Base-by-base conservation (phyloP, 2,329 filamentous ascomycete species). In the Didymella sp. region DNA sequence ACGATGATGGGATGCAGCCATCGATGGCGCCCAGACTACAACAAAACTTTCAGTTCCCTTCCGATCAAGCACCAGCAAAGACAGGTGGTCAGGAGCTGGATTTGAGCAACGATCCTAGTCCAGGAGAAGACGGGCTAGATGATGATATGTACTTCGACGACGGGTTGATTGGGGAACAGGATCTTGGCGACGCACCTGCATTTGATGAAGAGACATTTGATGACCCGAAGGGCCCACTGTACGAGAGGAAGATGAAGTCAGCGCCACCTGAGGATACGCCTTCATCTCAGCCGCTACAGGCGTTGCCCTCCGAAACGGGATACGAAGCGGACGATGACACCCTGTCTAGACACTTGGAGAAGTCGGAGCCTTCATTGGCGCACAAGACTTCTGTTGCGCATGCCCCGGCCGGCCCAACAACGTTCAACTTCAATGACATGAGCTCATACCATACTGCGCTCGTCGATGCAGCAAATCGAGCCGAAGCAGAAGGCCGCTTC, bases 391-490 rank as follows among this genome's bases (percentile, higher is more conserved):
- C 67, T 55, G 64, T 69, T 64, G 66, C 61, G 3, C 69, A 73
- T 22, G 62, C 68, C 73, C 79, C 33, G 69, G 55, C 68, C 7
- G 54, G 68, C 73, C 79, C 33, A 69, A 59, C 69, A 4, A 56
- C 64, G 19, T 66, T 71, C 21, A 64, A 66, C 25, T 71, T 72
- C 50, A 80, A 82, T 31, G 87, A 84, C 54, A 78, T 90, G 19
- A 86, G 87, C 38, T 89, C 86, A 1, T 94, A 97, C 68, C 92
- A 96, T 71, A 89, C 89, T 49, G 92, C 92, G 1, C 81, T 98
- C 4, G 92, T 91, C 1, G 88, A 90, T 43, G 94, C 92, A 6
- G 89, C 92, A 9, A 88, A 89, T 59, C 84, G 89, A 70, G 92
- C 92, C 6, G 89, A 87, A 21, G 86, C 86, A 1, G 88, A 88